Conservation (phyloP, 805 yeast species). For the Phaffomyces opuntiae region DNA sequence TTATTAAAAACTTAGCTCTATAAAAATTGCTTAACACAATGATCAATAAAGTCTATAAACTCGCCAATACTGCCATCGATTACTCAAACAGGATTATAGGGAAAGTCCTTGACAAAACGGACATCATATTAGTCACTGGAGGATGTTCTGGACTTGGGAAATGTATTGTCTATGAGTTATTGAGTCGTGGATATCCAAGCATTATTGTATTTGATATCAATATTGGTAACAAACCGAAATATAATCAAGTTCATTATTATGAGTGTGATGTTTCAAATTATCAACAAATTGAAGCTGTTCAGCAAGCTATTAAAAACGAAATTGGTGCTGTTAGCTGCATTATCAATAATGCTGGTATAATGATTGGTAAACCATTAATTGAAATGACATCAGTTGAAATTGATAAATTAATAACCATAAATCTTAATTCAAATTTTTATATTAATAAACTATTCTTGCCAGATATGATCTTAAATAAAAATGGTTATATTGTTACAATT, state of each 20-base stretch:
- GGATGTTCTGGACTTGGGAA: constrained; percentile 77
- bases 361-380: constrained; percentile 48
- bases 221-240: constrained; percentile 19
- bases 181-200: constrained; percentile 31
- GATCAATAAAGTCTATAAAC: constrained; percentile 1
- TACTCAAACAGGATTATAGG: constrained; percentile 36
- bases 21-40: background rate
- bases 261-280: constrained; percentile 64
- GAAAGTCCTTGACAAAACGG: constrained; percentile 46
- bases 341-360: constrained; percentile 82
- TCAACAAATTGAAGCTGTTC: constrained; percentile 35
- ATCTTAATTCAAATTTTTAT: constrained; percentile 63
- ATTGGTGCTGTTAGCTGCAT: constrained; percentile 61
- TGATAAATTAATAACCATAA: constrained; percentile 55
- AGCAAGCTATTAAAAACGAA: constrained; percentile 32
- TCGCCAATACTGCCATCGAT: constrained; percentile 1
- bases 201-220: constrained; percentile 64
- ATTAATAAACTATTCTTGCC: constrained; percentile 70
- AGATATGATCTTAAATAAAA: constrained; percentile 47
- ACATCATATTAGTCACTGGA: constrained; percentile 74
- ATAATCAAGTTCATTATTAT: constrained; percentile 39
- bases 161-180: constrained; percentile 46
- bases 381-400: constrained; percentile 53
- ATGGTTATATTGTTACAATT: constrained; percentile 76
- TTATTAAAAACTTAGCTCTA: too few species aligned